Base-by-base conservation (phyloP, 495 filamentous ascomycete genomes). In the Aspergillus olivimuriae region DNA sequence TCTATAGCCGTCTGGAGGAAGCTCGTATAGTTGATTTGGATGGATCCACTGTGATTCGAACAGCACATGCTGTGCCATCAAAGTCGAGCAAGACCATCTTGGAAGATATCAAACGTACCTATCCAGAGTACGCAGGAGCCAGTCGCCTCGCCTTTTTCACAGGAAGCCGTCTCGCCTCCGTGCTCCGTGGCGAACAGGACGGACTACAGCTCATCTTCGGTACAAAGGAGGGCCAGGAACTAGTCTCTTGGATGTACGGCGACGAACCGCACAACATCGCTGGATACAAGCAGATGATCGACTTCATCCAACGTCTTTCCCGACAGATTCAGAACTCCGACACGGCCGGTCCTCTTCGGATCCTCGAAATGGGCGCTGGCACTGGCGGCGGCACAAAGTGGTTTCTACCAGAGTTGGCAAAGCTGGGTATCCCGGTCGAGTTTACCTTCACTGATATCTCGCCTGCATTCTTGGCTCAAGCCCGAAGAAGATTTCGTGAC, bases 401-500 rank as follows among this genome's bases (percentile, higher is more conserved):
- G 45, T 55, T 73, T 3, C 55, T 64, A 12, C 58, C 66, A 0
- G 36, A 56, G 2, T 45, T 77, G 10, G 61, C 67, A 2, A 47
- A 52, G 0, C 52, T 69, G 2, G 51, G 50, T 8, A 41, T 70
- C 2, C 56, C 65, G 1, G 57, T 78, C 2, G 60, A 73, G 32
- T 80, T 77, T 31, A 76, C 68, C 0, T 66, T 73, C 33, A 77
- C 66, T 0, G 74, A 77, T 28, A 49, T 76, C 4, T 62, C 70
- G 0, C 43, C 61, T 0, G 70, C 72, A 0, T 52, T 77, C 11
- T 57, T 77, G 0, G 65, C 69, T 0, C 55, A 55, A 2, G 69
- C 70, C 0, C 46, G 62, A 6, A 58, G 56, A 16, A 58, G 50
- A 15, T 67, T 57, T 44, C 69, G 62, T 22, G 23, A 62, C 11